Percentiles rank a stretch among this genome's conserved stretches.
phyloP scores from a whole-genome alignment of 495 filamentous ascomycete species.

The Penicillium simplicissimum region DNA sequence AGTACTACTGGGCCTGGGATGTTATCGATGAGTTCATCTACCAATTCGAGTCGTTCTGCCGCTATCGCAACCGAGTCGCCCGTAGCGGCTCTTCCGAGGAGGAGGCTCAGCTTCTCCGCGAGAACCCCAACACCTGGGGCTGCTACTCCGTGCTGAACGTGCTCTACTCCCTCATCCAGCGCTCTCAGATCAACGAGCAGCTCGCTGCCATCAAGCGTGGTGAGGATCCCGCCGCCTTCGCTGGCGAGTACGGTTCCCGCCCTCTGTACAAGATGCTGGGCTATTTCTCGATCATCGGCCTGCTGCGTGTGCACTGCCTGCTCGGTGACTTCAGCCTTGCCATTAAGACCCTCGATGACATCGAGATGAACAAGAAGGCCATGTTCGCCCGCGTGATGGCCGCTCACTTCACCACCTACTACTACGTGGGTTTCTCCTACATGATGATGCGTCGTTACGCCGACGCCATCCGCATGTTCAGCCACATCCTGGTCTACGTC shows the following conservation, averaged over 20 bases:
- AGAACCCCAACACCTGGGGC: constrained; percentile 98
- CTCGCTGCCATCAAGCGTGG: constrained; percentile 89
- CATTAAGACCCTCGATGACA: constrained; percentile 97
- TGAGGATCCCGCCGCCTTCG: constrained; percentile 79
- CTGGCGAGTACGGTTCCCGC: constrained; percentile 91
- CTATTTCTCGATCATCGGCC: constrained; percentile 98
- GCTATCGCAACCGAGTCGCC: constrained; percentile 88
- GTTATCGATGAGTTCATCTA: constrained; percentile 99
- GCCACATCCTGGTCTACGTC: constrained; percentile 98
- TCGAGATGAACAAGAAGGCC: constrained; percentile 99
- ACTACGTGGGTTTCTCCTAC: constrained; percentile 99
- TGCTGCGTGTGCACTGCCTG: constrained; percentile 93
- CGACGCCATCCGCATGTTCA: constrained; percentile 99
- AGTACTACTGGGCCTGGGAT: constrained; percentile 99
- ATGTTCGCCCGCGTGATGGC: constrained; percentile 99
- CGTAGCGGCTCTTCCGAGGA: constrained; percentile 82
- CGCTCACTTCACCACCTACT: constrained; percentile 99
- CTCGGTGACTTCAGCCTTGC: constrained; percentile 97
- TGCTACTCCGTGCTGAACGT: constrained; percentile 99
- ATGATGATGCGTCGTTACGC: constrained; percentile 99
- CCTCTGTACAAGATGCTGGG: constrained; percentile 96
- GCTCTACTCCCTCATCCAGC: constrained; percentile 96
- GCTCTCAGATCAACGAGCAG: constrained; percentile 97
- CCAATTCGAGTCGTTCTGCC: constrained; percentile 99
- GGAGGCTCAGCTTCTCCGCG: constrained; percentile 84